phyloP scores from a whole-genome alignment of 108 stramenopile species.

The Cyclostephanos tholiformis region DNA sequence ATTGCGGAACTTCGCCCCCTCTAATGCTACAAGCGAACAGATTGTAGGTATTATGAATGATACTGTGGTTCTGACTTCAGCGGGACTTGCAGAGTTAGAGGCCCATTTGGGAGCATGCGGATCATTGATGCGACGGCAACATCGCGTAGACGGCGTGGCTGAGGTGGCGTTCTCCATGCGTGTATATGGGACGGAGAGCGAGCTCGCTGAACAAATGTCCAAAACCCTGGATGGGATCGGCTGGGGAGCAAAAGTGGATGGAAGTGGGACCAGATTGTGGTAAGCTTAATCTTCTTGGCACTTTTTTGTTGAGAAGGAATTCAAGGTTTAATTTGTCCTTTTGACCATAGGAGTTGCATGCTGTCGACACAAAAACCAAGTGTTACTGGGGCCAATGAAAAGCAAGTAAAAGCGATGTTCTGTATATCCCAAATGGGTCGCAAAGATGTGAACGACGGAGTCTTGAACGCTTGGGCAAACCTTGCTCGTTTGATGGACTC shows the following conservation, averaged over 20 bases:
- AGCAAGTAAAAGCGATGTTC: constrained; percentile 56
- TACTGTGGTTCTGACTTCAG: constrained; percentile 47
- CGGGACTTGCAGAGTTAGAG: constrained; percentile 51
- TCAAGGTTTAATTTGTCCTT: neutral
- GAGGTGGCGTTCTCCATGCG: constrained; percentile 74
- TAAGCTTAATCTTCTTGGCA: constrained; percentile 30
- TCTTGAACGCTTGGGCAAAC: constrained; percentile 59
- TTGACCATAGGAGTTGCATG: constrained; percentile 54
- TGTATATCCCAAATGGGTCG: constrained; percentile 58
- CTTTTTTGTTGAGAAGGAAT: neutral
- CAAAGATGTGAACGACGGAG: constrained; percentile 53
- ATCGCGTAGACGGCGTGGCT: constrained; percentile 61
- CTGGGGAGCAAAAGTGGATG: constrained; percentile 47
- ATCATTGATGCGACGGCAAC: constrained; percentile 51
- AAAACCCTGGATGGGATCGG: constrained; percentile 63
- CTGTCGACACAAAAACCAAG: constrained; percentile 53
- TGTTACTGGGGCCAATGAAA: constrained; percentile 24
- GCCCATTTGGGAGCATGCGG: constrained; percentile 49
- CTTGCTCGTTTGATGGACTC: constrained; percentile 61
- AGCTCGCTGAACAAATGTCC: constrained; percentile 67
- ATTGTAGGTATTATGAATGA: constrained; percentile 63
- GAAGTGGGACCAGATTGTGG: constrained; percentile 60
- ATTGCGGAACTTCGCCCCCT: constrained; percentile 63
- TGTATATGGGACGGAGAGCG: constrained; percentile 70
- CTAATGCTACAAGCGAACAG: constrained; percentile 52